Base-by-base conservation (phyloP, 2,329 filamentous ascomycete species). In the Sporothrix pseudoabietina region DNA sequence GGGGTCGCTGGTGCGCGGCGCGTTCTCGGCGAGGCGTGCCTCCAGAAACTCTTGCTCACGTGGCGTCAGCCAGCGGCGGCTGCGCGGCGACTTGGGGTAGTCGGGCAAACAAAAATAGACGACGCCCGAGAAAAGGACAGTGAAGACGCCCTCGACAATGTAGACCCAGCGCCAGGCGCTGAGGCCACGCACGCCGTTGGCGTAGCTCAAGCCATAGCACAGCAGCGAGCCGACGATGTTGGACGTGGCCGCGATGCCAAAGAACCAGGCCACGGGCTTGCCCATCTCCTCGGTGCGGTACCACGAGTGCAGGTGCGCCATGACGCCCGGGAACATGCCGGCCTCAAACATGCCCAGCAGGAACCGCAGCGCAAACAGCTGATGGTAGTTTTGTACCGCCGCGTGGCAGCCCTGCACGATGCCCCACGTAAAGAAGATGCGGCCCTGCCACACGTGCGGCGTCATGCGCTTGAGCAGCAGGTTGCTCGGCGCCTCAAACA, bases 401-500 rank as follows among this genome's bases (percentile, higher is more conserved):
- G 44, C 68, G 14, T 63, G 49, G n/a, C 72, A 71, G 72, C 68
- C 19, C 68, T 73, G 70, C 47, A 68, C 59, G 9, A 75, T 68
- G 19, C 74, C 74, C 69, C 72, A 73, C 16, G 72, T 66, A 19
- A 73, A 68, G 22, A 73, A 71, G 12, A 73, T 73, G 22, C 72
- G 47, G 1, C 55, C 52, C 32, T 73, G 72, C 72, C 72, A 73
- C 7, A 59, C 49, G n/a, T 73, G 72, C 1, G 72, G 72, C 16
- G 44, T 71, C 19, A 73, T 68, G 47, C n/a, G 69, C 0, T 87
- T 89, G 2, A 90, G 80, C 0, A 77, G 77, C 73, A 90, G 81
- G 74, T 90, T 91, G 0, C 87, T 89, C 0, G 88, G 89, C 0
- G 90, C 80, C 77, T 90, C 74, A 41, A 75, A 75, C 7, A 75